Evolutionary conservation across 495 filamentous ascomycete genomes (phyloP).

Genomic region (Xylaria palmicola): DNA sequence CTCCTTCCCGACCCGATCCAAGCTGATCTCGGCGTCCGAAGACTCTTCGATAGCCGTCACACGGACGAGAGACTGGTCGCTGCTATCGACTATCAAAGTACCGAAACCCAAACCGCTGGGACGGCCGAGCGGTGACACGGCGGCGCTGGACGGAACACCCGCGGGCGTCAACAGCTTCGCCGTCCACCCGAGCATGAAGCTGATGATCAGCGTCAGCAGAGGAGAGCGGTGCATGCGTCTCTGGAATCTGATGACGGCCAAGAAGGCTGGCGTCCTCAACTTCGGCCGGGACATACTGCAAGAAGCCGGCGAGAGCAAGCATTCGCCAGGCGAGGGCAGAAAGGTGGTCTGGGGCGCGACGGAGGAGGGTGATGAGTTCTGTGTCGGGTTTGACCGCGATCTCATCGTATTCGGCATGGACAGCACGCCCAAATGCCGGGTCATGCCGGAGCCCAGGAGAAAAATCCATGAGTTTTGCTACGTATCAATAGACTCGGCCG

Average conservation of each 20-base stretch:
- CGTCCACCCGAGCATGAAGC: constrained; percentile 91
- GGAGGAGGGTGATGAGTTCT: constrained; percentile 74
- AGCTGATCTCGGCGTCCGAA: constrained; percentile 79
- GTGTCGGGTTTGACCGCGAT: constrained; percentile 84
- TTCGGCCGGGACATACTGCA: constrained; percentile 68
- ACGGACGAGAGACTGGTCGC: constrained; percentile 82
- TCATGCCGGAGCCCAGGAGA: constrained; percentile 64
- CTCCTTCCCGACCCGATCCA: constrained; percentile 79
- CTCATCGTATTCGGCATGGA: constrained; percentile 84
- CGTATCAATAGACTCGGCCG: constrained; percentile 48
- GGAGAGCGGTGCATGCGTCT: constrained; percentile 89
- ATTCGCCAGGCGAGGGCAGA: constrained; percentile 77
- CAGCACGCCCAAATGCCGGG: constrained; percentile 70
- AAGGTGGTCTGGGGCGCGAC: constrained; percentile 75
- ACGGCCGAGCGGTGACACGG: constrained; percentile 87
- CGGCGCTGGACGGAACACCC: constrained; percentile 75
- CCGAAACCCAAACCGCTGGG: constrained; percentile 81
- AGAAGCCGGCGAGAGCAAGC: constrained; percentile 71
- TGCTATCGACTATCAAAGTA: constrained; percentile 86
- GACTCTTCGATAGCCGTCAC: constrained; percentile 88
- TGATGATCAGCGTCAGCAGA: constrained; percentile 86
- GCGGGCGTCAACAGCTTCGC: constrained; percentile 94
- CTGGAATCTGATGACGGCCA: constrained; percentile 96
- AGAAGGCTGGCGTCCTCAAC: constrained; percentile 87
- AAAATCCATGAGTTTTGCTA: constrained; percentile 85